Base-by-base conservation (phyloP, 2,329 filamentous ascomycete genomes). In the Trichoderma oligosporum region DNA sequence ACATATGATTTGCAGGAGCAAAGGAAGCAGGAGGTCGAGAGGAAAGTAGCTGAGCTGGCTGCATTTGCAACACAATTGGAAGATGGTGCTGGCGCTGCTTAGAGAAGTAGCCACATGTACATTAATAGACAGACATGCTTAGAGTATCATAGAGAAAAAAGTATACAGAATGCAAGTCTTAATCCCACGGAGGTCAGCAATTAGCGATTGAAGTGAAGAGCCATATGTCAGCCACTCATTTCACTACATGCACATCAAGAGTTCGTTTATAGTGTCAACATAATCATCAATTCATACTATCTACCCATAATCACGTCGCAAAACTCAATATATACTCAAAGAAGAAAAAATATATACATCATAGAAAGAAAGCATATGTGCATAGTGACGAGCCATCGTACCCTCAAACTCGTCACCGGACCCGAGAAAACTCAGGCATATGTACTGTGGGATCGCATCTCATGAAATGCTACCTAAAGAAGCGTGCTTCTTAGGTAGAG, bases 1-100 rank as follows among this genome's bases (percentile, higher is more conserved):
- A 69, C 72, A 7, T 78, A 70, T 61, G 60, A 66, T 7, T 47
- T 70, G 53, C 77, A 73, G 53, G 66, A 68, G 44, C 41, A 62
- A 33, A 61, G 58, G 14, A 64, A 60, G 25, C 24, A 22, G 2
- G 58, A 61, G 2, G 49, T 55, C 2, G 64, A 67, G 14, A 42
- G 56, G 4, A 60, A 62, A 27, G 60, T 69, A 6, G 54, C 44
- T 20, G 46, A 57, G 27, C 7, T 62, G n/a, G 22, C 61, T 7
- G 35, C 33, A 3, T 44, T 45, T 27, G 29, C 60, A 1, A 12
- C 57, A 33, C 20, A 45, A 8, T 27, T 62, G 16, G 60, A 63
- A 27, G 20, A 38, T 9, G n/a, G 35, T 8, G 44, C 53, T 45
- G 11, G n/a, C 18, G 20, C 14, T 12, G 29, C 7, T 25, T 36